Evolutionary conservation across 305 asterid genomes (phyloP), one percentile per base, ranked within the genome.

Genomic region (Salvia sclarea): DNA sequence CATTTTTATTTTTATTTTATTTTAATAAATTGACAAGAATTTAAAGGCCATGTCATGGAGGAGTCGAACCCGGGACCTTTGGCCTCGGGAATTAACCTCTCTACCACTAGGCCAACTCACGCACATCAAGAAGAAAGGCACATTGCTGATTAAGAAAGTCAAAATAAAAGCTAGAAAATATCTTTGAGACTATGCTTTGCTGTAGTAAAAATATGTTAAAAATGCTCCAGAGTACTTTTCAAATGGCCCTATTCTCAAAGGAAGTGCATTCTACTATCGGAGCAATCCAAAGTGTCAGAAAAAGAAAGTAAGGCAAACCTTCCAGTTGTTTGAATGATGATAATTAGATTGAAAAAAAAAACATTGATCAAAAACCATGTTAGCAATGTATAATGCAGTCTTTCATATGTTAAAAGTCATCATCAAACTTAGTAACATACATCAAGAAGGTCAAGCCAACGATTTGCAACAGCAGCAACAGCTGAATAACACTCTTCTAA

Each of bases 371-470:
- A 20, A 48, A 58, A 44, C 14, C 57, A 69, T 52, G 58, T 54
- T 25, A 61, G 11, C 37, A 10, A 61, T 43, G 50, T 16, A 75
- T 54, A 53, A 40, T 65, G 45, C 28, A 41, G 35, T 35, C 45
- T 52, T 71, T 35, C 30, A 68, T 62, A 57, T 65, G 56, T 35
- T 53, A 43, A 45, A 54, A 72, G 38, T 56, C 56, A 61, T 60
- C 52, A 62, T 65, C 64, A 49, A 76, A 63, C 64, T 66, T 37
- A 68, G 64, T 48, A 41, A 74, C 99, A 17, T 83, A 95, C 99
- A 78, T 95, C 98, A 69, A 95, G 99, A 83, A 95, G 91, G 81
- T 95, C 99, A 75, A 95, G 99, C 99, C 99, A 95, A 53, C 92
- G 88, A 74, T 95, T 86, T 71, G 99, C 99, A 70, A 95, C 97